These are phyloP conservation scores for Trichoderma orchidacearum DNA, from an alignment of 495 filamentous ascomycete species.

Conservation along the genomic window DNA sequence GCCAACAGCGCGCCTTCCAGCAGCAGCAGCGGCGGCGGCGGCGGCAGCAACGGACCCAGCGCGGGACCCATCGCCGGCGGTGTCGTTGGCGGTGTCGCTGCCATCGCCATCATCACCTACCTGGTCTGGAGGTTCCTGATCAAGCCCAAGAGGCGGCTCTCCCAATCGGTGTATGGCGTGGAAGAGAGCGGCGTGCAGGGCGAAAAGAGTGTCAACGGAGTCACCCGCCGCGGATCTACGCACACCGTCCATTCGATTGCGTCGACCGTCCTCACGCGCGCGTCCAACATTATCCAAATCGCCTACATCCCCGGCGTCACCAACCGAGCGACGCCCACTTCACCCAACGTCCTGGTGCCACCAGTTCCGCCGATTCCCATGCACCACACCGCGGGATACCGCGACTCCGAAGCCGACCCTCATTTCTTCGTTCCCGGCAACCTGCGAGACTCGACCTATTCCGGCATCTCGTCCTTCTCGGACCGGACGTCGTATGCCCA, in stretches of 20 bases:
- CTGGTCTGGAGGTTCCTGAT: slow-evolving; percentile 80
- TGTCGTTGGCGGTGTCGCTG: slow-evolving; percentile 61
- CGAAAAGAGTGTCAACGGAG: slow-evolving; percentile 44
- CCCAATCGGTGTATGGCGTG: slow-evolving; percentile 4
- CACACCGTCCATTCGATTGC: slow-evolving; percentile 87
- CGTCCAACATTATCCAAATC: slow-evolving; percentile 98
- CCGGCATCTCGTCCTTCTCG: slow-evolving; percentile 46
- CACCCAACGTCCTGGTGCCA: slow-evolving; percentile 70
- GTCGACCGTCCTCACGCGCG: slow-evolving; percentile 86
- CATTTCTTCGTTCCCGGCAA: slow-evolving; percentile 92
- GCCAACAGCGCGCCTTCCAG: slow-evolving; percentile 15
- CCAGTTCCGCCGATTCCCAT: slow-evolving; percentile 87
- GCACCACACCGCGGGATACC: slow-evolving; percentile 39
- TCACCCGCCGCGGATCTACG: slow-evolving; percentile 60
- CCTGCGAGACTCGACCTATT: slow-evolving; percentile 77
- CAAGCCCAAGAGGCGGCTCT: slow-evolving; percentile 56
- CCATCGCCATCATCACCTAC: slow-evolving; percentile 56
- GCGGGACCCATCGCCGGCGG: slow-evolving; percentile 75
- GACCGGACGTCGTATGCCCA: slow-evolving; percentile 53
- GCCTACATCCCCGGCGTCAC: slow-evolving; percentile 97
- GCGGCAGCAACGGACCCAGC: slow-evolving; percentile 36
- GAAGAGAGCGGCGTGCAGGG: slow-evolving; percentile 13
- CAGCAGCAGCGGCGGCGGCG: slow-evolving; percentile 7
- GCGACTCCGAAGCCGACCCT: slow-evolving; percentile 48
- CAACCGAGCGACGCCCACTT: slow-evolving; percentile 73